These are phyloP conservation scores for Coniochaeta hoffmannii DNA, from an alignment of 2,329 filamentous ascomycete species.

Conservation along the genomic window DNA sequence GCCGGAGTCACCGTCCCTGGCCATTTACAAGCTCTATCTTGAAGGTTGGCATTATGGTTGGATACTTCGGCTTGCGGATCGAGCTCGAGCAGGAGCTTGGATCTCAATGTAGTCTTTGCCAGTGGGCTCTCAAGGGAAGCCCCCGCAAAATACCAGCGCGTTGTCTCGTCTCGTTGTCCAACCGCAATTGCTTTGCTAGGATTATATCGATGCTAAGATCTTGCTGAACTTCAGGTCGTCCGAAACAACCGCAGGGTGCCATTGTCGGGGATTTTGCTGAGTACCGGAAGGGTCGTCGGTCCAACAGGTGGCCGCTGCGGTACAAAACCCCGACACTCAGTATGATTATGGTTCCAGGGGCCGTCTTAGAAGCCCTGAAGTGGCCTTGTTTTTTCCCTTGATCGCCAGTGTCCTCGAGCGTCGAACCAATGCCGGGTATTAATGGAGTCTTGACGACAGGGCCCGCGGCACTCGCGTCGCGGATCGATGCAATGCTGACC, in stretches of 20 bases:
- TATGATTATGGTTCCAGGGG: neutral
- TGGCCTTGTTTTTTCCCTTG: neutral
- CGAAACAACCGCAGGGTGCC: neutral
- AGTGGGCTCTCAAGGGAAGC: neutral
- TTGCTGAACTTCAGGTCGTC: neutral
- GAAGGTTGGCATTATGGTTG: neutral
- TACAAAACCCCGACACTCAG: no score
- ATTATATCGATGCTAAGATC: neutral
- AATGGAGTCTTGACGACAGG: neutral
- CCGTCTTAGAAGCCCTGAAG: neutral
- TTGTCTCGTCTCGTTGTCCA: neutral
- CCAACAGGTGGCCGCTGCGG: neutral
- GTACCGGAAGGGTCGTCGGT: neutral
- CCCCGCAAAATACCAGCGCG: neutral
- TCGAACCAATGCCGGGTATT: neutral
- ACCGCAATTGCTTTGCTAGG: neutral
- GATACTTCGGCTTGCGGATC: neutral
- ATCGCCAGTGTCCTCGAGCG: neutral
- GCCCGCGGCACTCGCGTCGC: constrained; percentile 5
- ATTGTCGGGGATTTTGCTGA: neutral
- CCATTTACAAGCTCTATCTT: neutral
- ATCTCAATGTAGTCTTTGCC: neutral
- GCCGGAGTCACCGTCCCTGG: neutral
- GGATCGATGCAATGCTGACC: constrained; percentile 5
- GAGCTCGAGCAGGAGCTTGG: neutral